Percentiles rank a stretch among this genome's conserved stretches.
Evolutionary conservation across 2,329 filamentous ascomycete genomes (phyloP).

Genomic region (Fonsecaea erecta): DNA sequence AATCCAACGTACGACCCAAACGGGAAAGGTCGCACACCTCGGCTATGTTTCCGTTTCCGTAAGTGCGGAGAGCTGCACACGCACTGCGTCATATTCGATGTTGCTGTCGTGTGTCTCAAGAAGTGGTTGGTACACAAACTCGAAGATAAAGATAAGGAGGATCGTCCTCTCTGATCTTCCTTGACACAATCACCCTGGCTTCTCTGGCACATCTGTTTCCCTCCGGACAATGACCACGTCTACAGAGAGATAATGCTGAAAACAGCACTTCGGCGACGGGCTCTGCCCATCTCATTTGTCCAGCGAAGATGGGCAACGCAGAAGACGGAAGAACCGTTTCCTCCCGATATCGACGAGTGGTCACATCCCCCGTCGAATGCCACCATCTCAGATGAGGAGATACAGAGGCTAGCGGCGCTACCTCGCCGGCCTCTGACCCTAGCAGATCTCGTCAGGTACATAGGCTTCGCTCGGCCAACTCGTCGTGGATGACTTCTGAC

Average conservation of each 20-base stretch:
- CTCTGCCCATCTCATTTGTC: conserved; percentile 3
- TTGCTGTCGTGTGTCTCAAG: not conserved
- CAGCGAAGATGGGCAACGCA: conserved; percentile 29
- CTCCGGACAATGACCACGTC: not conserved
- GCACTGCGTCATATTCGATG: not conserved
- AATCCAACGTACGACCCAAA: not conserved
- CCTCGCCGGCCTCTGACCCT: conserved; percentile 82
- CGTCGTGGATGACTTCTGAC: conserved; percentile 8
- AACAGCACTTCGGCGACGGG: conserved; percentile 14
- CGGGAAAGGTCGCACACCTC: not conserved
- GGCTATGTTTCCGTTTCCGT: not conserved
- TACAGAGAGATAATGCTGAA: conserved; percentile 22
- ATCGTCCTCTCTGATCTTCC: not conserved
- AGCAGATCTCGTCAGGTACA: conserved; percentile 83
- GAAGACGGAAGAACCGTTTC: conserved; percentile 27
- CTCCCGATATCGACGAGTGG: conserved; percentile 32
- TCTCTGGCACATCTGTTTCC: too few species aligned
- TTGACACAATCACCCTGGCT: too few species aligned
- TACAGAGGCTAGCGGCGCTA: conserved; percentile 75
- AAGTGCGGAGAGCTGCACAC: not conserved
- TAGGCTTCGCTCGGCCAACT: not conserved
- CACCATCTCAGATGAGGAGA: conserved; percentile 72
- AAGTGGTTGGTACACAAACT: not conserved
- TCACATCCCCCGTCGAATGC: conserved; percentile 50
- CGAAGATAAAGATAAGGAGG: not conserved